phyloP scores from a whole-genome alignment of 75 land plant species.

The Selaginella moellendorffii region DNA sequence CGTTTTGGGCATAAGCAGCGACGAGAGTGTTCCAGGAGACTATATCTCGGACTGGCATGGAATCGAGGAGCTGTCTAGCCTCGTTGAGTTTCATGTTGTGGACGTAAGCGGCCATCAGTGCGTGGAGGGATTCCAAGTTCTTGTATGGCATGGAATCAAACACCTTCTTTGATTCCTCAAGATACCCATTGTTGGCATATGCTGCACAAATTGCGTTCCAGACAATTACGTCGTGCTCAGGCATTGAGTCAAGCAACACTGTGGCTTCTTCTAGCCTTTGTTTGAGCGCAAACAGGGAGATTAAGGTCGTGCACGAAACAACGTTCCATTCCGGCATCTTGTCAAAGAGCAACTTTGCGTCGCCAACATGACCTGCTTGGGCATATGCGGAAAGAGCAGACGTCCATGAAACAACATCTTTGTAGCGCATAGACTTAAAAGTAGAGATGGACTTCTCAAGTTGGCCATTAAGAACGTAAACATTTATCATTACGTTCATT shows the following conservation, averaged over 20 bases:
- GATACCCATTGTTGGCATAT: background rate
- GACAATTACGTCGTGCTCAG: background rate
- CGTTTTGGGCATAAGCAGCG: background rate
- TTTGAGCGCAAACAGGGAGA: background rate
- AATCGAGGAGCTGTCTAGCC: background rate
- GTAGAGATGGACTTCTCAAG: background rate
- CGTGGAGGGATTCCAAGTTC: background rate
- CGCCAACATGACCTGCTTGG: background rate
- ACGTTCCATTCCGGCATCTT: background rate
- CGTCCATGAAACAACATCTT: background rate
- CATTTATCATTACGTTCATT: background rate
- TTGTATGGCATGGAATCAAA: background rate
- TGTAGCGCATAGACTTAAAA: background rate
- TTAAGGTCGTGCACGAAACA: background rate
- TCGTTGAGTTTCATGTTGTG: background rate
- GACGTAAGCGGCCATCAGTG: background rate
- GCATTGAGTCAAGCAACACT: background rate
- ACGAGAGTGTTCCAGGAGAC: background rate
- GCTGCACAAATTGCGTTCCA: background rate
- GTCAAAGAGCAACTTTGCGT: background rate
- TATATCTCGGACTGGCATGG: background rate
- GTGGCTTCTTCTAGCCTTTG: background rate
- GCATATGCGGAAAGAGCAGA: background rate
- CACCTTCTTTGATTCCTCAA: background rate
- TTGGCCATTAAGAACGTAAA: background rate